Base-by-base conservation (phyloP, 495 filamentous ascomycete genomes). In the Bombardia bombarda region DNA sequence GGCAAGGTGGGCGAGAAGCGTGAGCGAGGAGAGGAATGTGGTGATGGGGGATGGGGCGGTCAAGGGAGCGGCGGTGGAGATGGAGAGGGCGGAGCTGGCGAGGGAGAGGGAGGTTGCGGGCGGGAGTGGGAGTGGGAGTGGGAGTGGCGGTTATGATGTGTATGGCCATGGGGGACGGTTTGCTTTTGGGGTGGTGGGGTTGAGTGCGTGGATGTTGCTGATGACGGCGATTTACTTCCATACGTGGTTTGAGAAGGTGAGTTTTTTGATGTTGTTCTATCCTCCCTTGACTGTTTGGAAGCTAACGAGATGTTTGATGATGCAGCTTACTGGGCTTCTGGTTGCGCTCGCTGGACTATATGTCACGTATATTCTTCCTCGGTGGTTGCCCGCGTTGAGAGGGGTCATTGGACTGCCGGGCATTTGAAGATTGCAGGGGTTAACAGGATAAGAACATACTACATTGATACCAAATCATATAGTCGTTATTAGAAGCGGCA, bases 141-240 rank as follows among this genome's bases (percentile, higher is more conserved):
- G 7, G 55, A 23, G 41, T 35, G 38, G 43, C 24, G 42, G 26
- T 12, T 42, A 47, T 19, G 60, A 61, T 20, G 46, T 51, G 45
- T 55, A 68, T 42, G 67, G 69, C 5, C 42, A 66, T 6, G 70
- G 66, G 1, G 66, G 68, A 21, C 75, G 54, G 50, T 58, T 68
- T 13, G 72, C 68, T 7, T 49, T 78, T 57, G 75, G 54, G 32
- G 57, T 79, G 50, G 56, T 82, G 52, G 78, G 64, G 4, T 51
- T 95, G 55, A 82, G 79, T 46, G 82, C 78, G 75, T 96, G 88
- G 84, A 97, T 97, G 90, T 61, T 96, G 62, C 70, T 96, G 37
- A 98, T 98, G 92, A 98, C 92, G 32, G 87, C 90, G 9, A 84
- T 88, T 33, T 96, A 89, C 69, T 98, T 98, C 46, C 92, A 98